phyloP scores from a whole-genome alignment of 2,329 filamentous ascomycete species.

The Colletotrichum liriopes region DNA sequence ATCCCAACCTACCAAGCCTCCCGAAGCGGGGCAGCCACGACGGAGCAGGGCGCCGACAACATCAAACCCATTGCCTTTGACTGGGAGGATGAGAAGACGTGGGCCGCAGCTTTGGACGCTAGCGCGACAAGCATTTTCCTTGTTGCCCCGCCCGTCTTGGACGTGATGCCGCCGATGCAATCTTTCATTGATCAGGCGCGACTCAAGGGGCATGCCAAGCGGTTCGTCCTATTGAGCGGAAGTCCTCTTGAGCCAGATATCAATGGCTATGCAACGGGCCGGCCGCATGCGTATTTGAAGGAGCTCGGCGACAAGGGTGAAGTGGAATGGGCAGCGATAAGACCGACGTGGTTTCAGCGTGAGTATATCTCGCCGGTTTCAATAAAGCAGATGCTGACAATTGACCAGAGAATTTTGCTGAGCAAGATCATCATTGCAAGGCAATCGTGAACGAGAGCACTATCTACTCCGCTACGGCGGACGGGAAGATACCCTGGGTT shows the following conservation, averaged over 20 bases:
- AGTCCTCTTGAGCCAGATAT: slow-evolving; percentile 51
- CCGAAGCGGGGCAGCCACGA: slow-evolving; percentile 47
- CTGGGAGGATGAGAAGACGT: slow-evolving; percentile 61
- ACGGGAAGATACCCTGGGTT: slow-evolving; percentile 64
- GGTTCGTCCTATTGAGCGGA: slow-evolving; percentile 63
- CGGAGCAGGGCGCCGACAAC: slow-evolving; percentile 42
- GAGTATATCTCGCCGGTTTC: slow-evolving; percentile 34
- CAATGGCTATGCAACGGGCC: slow-evolving; percentile 54
- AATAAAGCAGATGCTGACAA: not conserved
- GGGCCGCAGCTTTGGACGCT: slow-evolving; percentile 51
- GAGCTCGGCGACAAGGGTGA: slow-evolving; percentile 53
- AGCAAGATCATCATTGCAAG: slow-evolving; percentile 46
- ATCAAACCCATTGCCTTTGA: slow-evolving; percentile 57
- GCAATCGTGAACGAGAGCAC: slow-evolving; percentile 56
- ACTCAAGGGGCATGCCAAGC: slow-evolving; percentile 50
- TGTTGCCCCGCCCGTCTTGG: slow-evolving; percentile 53
- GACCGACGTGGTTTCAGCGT: slow-evolving; percentile 67
- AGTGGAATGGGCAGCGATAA: slow-evolving; percentile 60
- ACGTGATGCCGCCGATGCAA: slow-evolving; percentile 54
- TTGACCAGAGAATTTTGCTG: slow-evolving; percentile 60
- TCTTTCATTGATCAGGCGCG: slow-evolving; percentile 60
- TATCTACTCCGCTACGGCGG: slow-evolving; percentile 60
- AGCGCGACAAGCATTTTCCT: slow-evolving; percentile 55
- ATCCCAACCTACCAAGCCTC: slow-evolving; percentile 56
- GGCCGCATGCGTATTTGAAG: slow-evolving; percentile 56